These are phyloP conservation scores for Schizochytrium sp. DNA, from an alignment of 108 stramenopile species.

Conservation along the genomic window DNA sequence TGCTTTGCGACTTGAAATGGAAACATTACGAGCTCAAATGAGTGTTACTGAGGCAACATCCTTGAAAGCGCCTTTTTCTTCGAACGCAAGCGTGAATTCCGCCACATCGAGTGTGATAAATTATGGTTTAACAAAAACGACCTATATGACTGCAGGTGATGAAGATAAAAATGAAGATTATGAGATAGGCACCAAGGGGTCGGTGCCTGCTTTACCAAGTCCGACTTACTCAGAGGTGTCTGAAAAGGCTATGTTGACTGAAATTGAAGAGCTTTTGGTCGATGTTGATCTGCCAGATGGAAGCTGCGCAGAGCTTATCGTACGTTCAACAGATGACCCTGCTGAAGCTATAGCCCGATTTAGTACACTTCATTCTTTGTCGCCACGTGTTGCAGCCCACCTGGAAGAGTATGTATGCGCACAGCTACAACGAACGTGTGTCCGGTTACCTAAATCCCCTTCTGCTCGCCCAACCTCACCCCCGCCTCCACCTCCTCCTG, in stretches of 20 bases:
- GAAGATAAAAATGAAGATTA: too few species aligned
- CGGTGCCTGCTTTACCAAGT: too few species aligned
- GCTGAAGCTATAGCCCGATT: slow-evolving; percentile 7
- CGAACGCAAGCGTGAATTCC: background rate
- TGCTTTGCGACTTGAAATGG: background rate
- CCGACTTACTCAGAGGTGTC: too few species aligned
- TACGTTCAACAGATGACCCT: slow-evolving; percentile 35
- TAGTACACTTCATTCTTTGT: background rate
- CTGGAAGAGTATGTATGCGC: slow-evolving; percentile 30
- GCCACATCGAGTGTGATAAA: background rate
- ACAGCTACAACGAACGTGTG: background rate
- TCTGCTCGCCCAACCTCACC: background rate
- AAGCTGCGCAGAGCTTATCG: slow-evolving; percentile 39
- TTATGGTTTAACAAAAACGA: too few species aligned
- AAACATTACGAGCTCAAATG: background rate
- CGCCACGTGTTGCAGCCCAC: slow-evolving; percentile 29
- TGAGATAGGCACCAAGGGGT: too few species aligned
- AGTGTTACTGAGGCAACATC: background rate
- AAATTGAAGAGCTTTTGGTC: slow-evolving; percentile 37
- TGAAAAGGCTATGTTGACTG: background rate
- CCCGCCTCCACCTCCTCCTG: too few species aligned
- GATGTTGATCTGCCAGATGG: slow-evolving; percentile 52
- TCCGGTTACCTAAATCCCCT: background rate
- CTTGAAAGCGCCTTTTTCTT: too few species aligned
- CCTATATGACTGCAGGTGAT: too few species aligned